Conservation (phyloP, 257 asterid species). For the Nicotiana knightiana region DNA sequence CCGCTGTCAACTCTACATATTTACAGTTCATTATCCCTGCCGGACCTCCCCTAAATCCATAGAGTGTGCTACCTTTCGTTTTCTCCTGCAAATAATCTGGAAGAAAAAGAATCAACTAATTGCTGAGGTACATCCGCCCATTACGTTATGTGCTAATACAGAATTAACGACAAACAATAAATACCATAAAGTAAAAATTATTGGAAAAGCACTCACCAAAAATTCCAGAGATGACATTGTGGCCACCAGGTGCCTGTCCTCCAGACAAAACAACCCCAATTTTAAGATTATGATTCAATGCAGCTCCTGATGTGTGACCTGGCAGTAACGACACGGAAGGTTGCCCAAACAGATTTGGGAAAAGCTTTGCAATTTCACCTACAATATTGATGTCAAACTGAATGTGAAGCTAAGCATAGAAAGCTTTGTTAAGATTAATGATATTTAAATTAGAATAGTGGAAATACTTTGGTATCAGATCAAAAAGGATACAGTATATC, state of each 20-base stretch:
- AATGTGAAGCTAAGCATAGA: not conserved
- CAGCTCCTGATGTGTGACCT: slow-evolving; percentile 30
- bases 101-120: not conserved
- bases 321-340: slow-evolving; percentile 76
- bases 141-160: not conserved
- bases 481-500: not conserved
- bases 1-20: slow-evolving; percentile 64
- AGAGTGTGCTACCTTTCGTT: slow-evolving; percentile 75
- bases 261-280: slow-evolving; percentile 93
- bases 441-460: not conserved
- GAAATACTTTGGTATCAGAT: not conserved
- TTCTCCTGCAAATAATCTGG: slow-evolving; percentile 87
- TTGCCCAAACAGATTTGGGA: slow-evolving; percentile 82
- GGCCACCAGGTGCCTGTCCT: slow-evolving; percentile 99
- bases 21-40: slow-evolving; percentile 98
- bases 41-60: slow-evolving; percentile 97
- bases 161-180: not conserved
- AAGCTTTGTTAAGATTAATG: not conserved
- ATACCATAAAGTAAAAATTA: not conserved
- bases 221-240: slow-evolving; percentile 93
- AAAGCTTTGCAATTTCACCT: slow-evolving; percentile 91
- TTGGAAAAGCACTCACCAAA: slow-evolving; percentile 42
- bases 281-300: slow-evolving; percentile 41
- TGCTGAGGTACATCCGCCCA: not conserved
- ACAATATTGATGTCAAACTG: slow-evolving; percentile 9